Conservation (phyloP, 352 stramenopile genomes). For the Globisporangium lucens region DNA sequence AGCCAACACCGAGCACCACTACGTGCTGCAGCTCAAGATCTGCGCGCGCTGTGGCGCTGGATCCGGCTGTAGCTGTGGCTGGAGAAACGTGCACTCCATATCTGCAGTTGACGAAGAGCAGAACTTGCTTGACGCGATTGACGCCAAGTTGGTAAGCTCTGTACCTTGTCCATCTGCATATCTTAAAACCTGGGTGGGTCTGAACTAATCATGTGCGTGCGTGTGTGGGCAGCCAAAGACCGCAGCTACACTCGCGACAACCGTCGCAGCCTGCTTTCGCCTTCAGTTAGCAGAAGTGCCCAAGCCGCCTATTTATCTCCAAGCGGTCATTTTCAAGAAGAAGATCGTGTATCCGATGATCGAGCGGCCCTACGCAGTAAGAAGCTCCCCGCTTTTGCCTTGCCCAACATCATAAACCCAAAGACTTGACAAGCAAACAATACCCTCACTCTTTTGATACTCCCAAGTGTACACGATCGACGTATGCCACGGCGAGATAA, state of each 20-base stretch:
- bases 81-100: conserved; percentile 25
- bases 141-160: conserved; percentile 23
- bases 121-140: conserved; percentile 29
- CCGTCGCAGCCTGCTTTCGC: not conserved
- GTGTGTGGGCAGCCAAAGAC: conserved; percentile 4
- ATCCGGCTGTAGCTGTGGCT: conserved; percentile 20
- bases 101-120: conserved; percentile 22
- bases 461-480: conserved; percentile 45
- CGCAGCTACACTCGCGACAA: not conserved
- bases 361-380: conserved; percentile 38
- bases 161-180: not conserved
- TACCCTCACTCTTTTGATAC: not conserved
- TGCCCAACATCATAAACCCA: not conserved
- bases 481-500: conserved; percentile 31
- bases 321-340: conserved; percentile 27
- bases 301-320: conserved; percentile 7
- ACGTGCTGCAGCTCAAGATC: conserved; percentile 19
- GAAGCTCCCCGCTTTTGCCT: not conserved
- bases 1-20: not conserved
- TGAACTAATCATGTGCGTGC: not conserved
- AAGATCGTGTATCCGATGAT: conserved; percentile 38
- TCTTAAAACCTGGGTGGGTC: not conserved
- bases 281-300: not conserved
- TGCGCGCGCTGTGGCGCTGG: conserved; percentile 28
- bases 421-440: not conserved